phyloP scores from a whole-genome alignment of 2,329 filamentous ascomycete species.

The Fusarium sp. region DNA sequence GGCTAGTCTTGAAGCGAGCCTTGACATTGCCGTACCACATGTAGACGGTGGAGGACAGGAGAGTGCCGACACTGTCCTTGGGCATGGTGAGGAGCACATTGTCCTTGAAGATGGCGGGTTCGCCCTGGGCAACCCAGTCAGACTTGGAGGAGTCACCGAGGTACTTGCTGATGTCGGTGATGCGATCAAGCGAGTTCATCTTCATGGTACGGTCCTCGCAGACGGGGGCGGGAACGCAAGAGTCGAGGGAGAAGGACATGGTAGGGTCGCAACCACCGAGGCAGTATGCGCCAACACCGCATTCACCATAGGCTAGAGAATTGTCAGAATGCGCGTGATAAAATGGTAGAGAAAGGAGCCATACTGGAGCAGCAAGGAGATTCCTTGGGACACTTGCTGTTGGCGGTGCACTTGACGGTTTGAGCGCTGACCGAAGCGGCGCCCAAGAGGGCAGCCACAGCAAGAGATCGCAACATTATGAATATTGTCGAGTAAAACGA shows the following conservation, averaged over 20 bases:
- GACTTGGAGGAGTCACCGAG: constrained; percentile 79
- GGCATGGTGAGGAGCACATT: constrained; percentile 89
- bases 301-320: constrained; percentile 82
- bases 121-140: constrained; percentile 90
- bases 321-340: constrained; percentile 28
- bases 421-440: constrained; percentile 45
- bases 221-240: constrained; percentile 83
- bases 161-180: constrained; percentile 79
- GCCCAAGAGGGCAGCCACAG: constrained; percentile 46
- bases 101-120: constrained; percentile 71
- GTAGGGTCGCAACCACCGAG: constrained; percentile 92
- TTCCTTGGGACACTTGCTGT: constrained; percentile 71
- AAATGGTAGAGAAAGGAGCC: neutral
- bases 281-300: constrained; percentile 93
- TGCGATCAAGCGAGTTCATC: constrained; percentile 73
- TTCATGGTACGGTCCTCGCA: constrained; percentile 78
- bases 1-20: constrained; percentile 82
- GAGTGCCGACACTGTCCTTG: constrained; percentile 81
- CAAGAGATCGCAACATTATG: constrained; percentile 48
- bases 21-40: constrained; percentile 97
- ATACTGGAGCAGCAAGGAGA: constrained; percentile 83
- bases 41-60: constrained; percentile 83
- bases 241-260: constrained; percentile 80
- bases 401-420: constrained; percentile 55
- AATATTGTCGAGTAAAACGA: constrained; percentile 21